These are phyloP conservation scores for Pyrenophora tritici-repentis DNA, from an alignment of 2,329 filamentous ascomycete species.

Conservation along the genomic window DNA sequence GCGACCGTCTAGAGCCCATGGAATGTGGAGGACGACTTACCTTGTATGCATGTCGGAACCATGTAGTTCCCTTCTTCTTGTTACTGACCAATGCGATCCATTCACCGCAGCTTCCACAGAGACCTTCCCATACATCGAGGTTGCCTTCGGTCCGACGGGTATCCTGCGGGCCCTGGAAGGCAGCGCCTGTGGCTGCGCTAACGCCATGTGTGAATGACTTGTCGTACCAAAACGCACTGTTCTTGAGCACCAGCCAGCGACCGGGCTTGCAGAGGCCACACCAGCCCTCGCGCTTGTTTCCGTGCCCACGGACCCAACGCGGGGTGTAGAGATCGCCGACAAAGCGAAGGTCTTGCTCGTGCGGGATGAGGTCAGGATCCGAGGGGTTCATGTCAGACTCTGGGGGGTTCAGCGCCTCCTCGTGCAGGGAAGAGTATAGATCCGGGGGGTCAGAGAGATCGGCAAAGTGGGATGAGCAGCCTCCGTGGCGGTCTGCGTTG, in stretches of 20 bases:
- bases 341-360: conserved; percentile 76
- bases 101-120: conserved; percentile 77
- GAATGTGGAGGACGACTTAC: conserved; percentile 49
- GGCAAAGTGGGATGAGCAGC: conserved; percentile 67
- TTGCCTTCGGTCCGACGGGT: conserved; percentile 79
- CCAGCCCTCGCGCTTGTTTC: conserved; percentile 88
- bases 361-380: conserved; percentile 75
- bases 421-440: conserved; percentile 73
- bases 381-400: conserved; percentile 81
- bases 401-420: conserved; percentile 74
- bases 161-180: conserved; percentile 77
- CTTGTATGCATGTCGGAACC: conserved; percentile 90
- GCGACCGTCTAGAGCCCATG: conserved; percentile 4
- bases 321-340: conserved; percentile 83
- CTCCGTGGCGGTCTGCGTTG: conserved; percentile 72
- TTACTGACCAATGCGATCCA: conserved; percentile 83
- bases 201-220: conserved; percentile 89
- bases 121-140: conserved; percentile 79
- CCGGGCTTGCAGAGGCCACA: conserved; percentile 87
- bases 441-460: conserved; percentile 77
- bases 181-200: conserved; percentile 76
- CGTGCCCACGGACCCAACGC: conserved; percentile 81
- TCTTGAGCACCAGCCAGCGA: conserved; percentile 85
- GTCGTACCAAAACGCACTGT: conserved; percentile 92
- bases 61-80: conserved; percentile 91